These are phyloP conservation scores for Penicillium sp. DNA, from an alignment of 2,329 filamentous ascomycete genomes.

Conservation along the genomic window DNA sequence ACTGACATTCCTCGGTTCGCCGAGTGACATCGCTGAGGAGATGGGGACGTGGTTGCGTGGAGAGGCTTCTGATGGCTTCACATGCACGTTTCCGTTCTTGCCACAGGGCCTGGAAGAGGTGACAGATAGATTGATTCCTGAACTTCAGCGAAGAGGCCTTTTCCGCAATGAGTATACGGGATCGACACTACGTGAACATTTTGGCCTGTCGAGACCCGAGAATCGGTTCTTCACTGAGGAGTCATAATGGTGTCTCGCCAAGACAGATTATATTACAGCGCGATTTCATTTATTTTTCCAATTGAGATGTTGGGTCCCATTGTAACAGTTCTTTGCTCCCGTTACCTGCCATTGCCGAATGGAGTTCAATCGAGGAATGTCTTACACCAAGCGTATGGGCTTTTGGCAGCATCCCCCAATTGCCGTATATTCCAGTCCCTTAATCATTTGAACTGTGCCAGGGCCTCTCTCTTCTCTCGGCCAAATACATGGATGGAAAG, in stretches of 20 bases:
- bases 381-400: background rate
- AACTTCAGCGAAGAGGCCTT: constrained; percentile 50
- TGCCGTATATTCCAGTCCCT: constrained; percentile 50
- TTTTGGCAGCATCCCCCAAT: background rate
- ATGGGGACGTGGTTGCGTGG: constrained; percentile 48
- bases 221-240: constrained; percentile 38
- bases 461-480: constrained; percentile 6
- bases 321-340: no score
- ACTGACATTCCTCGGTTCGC: constrained; percentile 52
- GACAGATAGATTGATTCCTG: constrained; percentile 46
- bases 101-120: constrained; percentile 53
- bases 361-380: background rate
- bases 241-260: background rate
- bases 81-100: constrained; percentile 49
- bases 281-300: no score
- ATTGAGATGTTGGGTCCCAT: no score
- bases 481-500: constrained; percentile 40
- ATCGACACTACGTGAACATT: constrained; percentile 52
- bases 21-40: constrained; percentile 50
- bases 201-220: constrained; percentile 50
- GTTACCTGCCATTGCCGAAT: background rate
- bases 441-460: constrained; percentile 61
- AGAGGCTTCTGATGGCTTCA: constrained; percentile 53
- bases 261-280: background rate
- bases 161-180: constrained; percentile 54